Percentiles rank a stretch among this genome's conserved stretches.
phyloP scores from a whole-genome alignment of 2,329 filamentous ascomycete species.

The Colletotrichum karsti region DNA sequence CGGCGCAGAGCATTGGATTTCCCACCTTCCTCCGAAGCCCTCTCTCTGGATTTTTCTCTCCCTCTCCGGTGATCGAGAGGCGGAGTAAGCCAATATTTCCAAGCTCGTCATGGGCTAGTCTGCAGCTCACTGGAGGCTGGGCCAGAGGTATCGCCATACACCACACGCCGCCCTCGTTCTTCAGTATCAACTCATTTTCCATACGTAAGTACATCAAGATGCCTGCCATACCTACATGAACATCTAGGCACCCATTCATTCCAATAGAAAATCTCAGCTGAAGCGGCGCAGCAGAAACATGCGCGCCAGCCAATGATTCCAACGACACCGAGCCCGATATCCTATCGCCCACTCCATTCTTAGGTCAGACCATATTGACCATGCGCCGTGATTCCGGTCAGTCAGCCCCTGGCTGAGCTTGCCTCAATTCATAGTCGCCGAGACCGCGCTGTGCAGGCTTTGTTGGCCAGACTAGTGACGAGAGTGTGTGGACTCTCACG shows the following conservation, averaged over 20 bases:
- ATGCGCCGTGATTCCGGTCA: not conserved
- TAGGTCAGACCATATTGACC: not conserved
- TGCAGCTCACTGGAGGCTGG: too few species aligned
- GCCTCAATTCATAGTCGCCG: not conserved
- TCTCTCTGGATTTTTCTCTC: too few species aligned
- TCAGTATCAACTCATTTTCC: not conserved
- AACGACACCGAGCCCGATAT: not conserved
- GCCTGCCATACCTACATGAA: not conserved
- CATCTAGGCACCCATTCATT: not conserved
- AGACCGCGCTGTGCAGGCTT: not conserved
- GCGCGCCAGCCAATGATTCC: not conserved
- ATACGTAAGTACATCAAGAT: not conserved
- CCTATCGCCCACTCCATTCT: conserved; percentile 1
- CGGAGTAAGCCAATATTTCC: not conserved
- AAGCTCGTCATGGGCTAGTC: not conserved
- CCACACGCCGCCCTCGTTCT: not conserved
- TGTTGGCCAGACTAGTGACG: not conserved
- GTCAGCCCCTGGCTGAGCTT: not conserved
- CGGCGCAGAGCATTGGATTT: too few species aligned
- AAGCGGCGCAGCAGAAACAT: conserved; percentile 13
- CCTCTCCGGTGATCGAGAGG: too few species aligned
- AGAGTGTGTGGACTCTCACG: not conserved
- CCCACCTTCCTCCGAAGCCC: too few species aligned
- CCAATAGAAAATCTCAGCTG: not conserved
- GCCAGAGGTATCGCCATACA: not conserved